Base-by-base conservation (phyloP, 106 monocot species). In the Alisma plantagoaquatica region DNA sequence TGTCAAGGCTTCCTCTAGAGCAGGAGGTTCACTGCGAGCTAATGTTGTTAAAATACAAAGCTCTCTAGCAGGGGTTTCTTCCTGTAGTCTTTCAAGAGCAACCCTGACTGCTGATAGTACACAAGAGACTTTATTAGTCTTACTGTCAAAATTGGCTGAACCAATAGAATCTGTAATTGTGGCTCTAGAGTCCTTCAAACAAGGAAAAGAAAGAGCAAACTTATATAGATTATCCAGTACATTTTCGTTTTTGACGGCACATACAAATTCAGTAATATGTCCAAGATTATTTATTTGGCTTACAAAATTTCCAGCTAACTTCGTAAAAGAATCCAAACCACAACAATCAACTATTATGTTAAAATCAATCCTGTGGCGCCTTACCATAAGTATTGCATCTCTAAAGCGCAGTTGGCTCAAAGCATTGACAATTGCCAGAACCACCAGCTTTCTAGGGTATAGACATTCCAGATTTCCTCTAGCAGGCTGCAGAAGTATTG, bases 361-460 rank as follows among this genome's bases (percentile, higher is more conserved):
- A 55, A 98, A 90, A 70, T 98, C 90, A 56, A 98, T 98, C 51
- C 98, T 70, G 57, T 90, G 98, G 23, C 98, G 70, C 68, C 98
- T 90, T 50, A 98, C 90, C 85, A 98, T 82, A 32, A 64, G 66
- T 53, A 98, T 33, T 38, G 85, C 82, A 62, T 86, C 82, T 82
- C 51, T 74, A 41, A 82, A 90, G 15, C 90, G 85, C 22, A 45
- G 41, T 59, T 82, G 79, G 3, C 35, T 19, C 69, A 98, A 46
- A 72, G 90, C 81, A 74, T 79, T 85, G 46, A 67, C 54, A 49
- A 90, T 79, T 12, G 89, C 89, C 42, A 61, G 55, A 64, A 98
- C 78, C 31, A 98, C 90, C 52, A 98, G 49, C 44, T 90, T 90
- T 51, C 98, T 85, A 14, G 98, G 85, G 55, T 98, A 90, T 47